Base-by-base conservation (phyloP, 2,329 filamentous ascomycete species). In the Calonectria crousiana region DNA sequence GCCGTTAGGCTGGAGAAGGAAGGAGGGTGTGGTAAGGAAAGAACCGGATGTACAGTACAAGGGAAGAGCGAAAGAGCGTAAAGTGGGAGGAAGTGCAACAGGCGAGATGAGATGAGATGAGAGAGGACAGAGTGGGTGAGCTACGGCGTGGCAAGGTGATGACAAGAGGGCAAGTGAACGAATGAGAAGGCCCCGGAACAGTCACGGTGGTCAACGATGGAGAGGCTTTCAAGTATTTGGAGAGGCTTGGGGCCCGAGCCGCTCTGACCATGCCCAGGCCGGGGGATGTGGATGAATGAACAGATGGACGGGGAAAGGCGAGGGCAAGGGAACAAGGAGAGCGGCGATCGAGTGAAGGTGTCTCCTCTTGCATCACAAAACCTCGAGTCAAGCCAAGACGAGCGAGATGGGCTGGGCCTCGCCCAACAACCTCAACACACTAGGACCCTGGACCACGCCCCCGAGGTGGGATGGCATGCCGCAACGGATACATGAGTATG, bases 21-120 rank as follows among this genome's bases (percentile, higher is more conserved):
- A 64, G 49, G 68, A 60, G 32, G 53, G 67, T 41, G 23, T 30
- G 65, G 49, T 30, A 62, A 30, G 38, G 38, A 34, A 58, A 36
- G 62, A 52, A 41, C 41, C 28, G 51, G n/a, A 66, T 44, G 69
- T 47, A 68, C 26, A 51, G 65, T 51, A 69, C 56, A 58, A 32
- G 18, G 18, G 30, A 41, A 20, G 28, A 28, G 23, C 11, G 28
- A 44, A 53, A 9, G 62, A 67, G 34, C 2, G 14, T n/a, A 4
- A 60, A 60, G 34, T 26, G 34, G 34, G 23, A 28, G 34, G 23
- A 11, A 38, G 36, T 14, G 52, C 18, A 49, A 9, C 23, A 23
- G 47, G 65, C 30, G 23, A 56, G 23, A 41, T 18, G 30, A 56
- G 23, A 51, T 18, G 41, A 49, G 26, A 49, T 36, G 34, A 65